These are phyloP conservation scores for Plasmodium adleri DNA, from an alignment of 169 alveolate species.

Conservation along the genomic window DNA sequence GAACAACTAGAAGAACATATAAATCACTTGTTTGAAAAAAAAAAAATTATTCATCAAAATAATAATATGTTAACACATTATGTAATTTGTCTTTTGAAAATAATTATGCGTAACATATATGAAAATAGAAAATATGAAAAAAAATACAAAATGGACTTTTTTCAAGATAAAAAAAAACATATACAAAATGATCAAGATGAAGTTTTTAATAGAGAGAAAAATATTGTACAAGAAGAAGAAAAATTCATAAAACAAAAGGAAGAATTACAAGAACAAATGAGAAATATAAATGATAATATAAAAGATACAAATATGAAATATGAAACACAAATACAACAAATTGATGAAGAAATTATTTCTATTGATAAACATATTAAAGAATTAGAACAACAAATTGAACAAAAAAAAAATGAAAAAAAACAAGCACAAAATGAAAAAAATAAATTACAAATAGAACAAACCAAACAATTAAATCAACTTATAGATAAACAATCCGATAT, in stretches of 20 bases:
- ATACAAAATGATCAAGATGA: conserved; percentile 3
- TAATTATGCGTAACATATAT: conserved; percentile 41
- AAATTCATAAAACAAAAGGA: background rate
- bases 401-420: conserved; percentile 23
- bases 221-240: conserved; percentile 38
- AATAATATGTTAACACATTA: conserved; percentile 9
- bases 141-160: conserved; percentile 6
- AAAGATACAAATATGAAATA: conserved; percentile 8
- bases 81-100: conserved; percentile 7
- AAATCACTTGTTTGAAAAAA: conserved; percentile 25
- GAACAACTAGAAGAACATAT: conserved; percentile 15
- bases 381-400: conserved; percentile 22
- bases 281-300: conserved; percentile 1
- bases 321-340: conserved; percentile 14
- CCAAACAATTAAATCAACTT: conserved; percentile 10
- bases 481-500: conserved; percentile 16
- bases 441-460: conserved; percentile 24
- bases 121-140: conserved; percentile 32
- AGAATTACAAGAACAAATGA: conserved; percentile 13
- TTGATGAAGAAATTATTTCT: conserved; percentile 24
- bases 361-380: conserved; percentile 38
- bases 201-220: conserved; percentile 25
- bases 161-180: conserved; percentile 32
- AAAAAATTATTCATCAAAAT: conserved; percentile 16
- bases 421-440: conserved; percentile 4